Conservation (phyloP, 1,284 basidiomycete species). For the Golubevia pallescens region DNA sequence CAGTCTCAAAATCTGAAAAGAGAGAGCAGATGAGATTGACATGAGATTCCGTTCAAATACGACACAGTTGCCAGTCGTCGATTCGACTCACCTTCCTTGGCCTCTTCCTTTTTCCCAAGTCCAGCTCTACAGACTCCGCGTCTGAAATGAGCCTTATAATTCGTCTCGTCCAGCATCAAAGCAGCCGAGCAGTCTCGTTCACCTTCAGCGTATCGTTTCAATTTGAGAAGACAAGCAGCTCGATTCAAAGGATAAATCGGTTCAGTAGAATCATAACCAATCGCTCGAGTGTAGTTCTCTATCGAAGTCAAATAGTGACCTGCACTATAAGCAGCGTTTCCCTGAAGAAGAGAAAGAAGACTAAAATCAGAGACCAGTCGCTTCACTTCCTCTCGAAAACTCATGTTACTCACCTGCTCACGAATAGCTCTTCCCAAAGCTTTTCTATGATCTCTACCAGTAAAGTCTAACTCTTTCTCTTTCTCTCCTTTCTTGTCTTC, state of each 20-base stretch:
- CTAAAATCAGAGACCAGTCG: neutral
- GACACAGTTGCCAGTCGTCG: neutral
- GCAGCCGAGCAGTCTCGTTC: slow-evolving; percentile 21
- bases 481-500: no score
- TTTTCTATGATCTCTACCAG: slow-evolving; percentile 5
- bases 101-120: slow-evolving; percentile 13
- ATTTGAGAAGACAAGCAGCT: slow-evolving; percentile 22
- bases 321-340: slow-evolving; percentile 13
- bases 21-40: neutral
- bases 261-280: slow-evolving; percentile 21
- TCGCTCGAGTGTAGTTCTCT: slow-evolving; percentile 26
- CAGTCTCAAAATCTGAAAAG: slow-evolving; percentile 17
- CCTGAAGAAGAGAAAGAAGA: slow-evolving; percentile 1
- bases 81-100: slow-evolving; percentile 9
- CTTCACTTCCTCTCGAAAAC: neutral
- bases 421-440: slow-evolving; percentile 14
- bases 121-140: slow-evolving; percentile 16
- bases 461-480: no score
- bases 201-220: slow-evolving; percentile 16
- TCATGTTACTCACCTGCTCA: slow-evolving; percentile 8
- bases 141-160: slow-evolving; percentile 26
- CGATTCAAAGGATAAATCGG: slow-evolving; percentile 26
- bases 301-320: slow-evolving; percentile 8
- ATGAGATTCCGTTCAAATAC: neutral
- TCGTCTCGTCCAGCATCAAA: slow-evolving; percentile 14